phyloP scores from a whole-genome alignment of 106 monocot species.

The Phalaenopsis aphrodite region DNA sequence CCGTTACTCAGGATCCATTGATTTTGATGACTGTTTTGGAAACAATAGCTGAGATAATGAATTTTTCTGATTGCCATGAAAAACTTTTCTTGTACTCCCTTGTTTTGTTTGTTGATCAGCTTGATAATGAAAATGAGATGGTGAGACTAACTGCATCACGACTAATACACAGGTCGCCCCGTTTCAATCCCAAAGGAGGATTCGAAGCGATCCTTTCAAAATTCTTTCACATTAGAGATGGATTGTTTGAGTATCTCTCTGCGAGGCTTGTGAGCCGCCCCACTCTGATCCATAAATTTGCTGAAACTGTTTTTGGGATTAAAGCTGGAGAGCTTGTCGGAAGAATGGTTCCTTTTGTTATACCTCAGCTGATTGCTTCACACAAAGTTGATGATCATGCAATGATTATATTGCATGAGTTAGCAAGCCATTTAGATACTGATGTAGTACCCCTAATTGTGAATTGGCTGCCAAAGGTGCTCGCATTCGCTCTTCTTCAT shows the following conservation, averaged over 20 bases:
- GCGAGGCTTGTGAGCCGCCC: constrained; percentile 50
- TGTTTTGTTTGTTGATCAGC: constrained; percentile 73
- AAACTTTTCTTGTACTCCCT: constrained; percentile 54
- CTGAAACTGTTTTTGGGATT: constrained; percentile 64
- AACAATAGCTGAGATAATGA: constrained; percentile 62
- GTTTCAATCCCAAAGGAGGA: constrained; percentile 55
- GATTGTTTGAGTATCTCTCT: constrained; percentile 71
- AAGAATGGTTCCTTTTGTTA: constrained; percentile 72
- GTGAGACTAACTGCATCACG: constrained; percentile 53
- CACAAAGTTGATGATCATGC: constrained; percentile 56
- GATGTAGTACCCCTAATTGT: constrained; percentile 68
- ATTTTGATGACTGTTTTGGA: constrained; percentile 66
- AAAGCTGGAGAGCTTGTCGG: constrained; percentile 56
- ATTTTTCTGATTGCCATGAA: constrained; percentile 34
- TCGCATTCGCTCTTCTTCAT: constrained; percentile 74
- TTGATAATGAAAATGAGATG: constrained; percentile 49
- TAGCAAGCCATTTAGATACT: constrained; percentile 61
- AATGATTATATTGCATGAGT: constrained; percentile 42
- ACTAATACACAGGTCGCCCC: constrained; percentile 45
- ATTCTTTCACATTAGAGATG: constrained; percentile 51
- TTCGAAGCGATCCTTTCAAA: constrained; percentile 59
- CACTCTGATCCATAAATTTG: constrained; percentile 59
- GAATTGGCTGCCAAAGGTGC: constrained; percentile 85
- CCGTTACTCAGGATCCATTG: constrained; percentile 47
- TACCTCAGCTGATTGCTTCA: constrained; percentile 79